Evolutionary conservation across 257 asterid genomes (phyloP).

Genomic region (Eucommia ulmoides): DNA sequence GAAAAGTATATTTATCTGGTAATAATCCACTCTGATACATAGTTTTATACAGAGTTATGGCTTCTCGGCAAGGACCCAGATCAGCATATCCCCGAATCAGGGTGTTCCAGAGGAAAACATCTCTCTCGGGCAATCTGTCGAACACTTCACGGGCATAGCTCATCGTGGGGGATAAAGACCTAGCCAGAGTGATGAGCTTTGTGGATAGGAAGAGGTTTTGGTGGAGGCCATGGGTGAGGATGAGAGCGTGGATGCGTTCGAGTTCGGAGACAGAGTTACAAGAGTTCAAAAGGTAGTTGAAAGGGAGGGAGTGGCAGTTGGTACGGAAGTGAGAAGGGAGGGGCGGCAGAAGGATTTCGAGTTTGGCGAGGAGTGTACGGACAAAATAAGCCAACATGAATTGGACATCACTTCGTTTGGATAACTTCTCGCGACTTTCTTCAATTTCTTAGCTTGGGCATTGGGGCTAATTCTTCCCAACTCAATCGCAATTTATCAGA

Average conservation of each 20-base stretch:
- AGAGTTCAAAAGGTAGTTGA: constrained; percentile 6
- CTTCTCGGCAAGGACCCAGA: constrained; percentile 11
- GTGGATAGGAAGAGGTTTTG: constrained; percentile 5
- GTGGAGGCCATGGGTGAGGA: constrained; percentile 9
- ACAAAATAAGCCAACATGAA: background rate
- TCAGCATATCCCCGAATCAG: constrained; percentile 14
- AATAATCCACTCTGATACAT: constrained; percentile 5
- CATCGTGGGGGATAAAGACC: constrained; percentile 1
- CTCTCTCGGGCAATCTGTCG: constrained; percentile 10
- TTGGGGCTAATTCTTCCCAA: no score
- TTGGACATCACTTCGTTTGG: background rate
- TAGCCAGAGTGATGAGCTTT: constrained; percentile 1
- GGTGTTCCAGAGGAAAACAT: constrained; percentile 10
- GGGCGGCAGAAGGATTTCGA: background rate
- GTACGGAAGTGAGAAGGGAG: background rate
- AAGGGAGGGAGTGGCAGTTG: constrained; percentile 1
- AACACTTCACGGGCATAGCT: constrained; percentile 11
- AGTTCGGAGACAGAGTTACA: constrained; percentile 7
- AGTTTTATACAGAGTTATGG: constrained; percentile 3
- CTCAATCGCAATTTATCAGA: no score
- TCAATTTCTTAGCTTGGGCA: no score
- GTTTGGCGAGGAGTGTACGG: background rate
- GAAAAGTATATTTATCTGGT: constrained; percentile 10
- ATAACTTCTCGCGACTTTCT: no score
- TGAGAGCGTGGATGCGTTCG: constrained; percentile 6